Conservation (phyloP, 306 rosid species). For the Fragaria ananassa region DNA sequence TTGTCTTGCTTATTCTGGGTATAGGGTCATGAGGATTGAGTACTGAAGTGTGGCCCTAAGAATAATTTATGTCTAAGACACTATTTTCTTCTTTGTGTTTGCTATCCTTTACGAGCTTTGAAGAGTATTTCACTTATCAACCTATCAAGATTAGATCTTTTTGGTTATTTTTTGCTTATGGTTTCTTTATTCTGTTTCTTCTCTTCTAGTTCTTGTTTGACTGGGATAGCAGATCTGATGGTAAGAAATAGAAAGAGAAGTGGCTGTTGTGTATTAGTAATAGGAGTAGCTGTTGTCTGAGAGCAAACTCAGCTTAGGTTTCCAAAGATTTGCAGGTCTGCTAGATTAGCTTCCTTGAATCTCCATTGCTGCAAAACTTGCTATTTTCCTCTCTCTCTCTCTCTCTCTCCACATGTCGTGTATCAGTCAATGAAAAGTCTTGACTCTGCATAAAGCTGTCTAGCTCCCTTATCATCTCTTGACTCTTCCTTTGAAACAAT, state of each 20-base stretch:
- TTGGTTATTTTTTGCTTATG: background rate
- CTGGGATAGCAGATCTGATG: conserved; percentile 36
- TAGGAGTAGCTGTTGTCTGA: background rate
- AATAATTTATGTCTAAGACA: background rate
- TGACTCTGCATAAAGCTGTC: conserved; percentile 40
- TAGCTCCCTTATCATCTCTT: conserved; percentile 35
- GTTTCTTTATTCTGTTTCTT: background rate
- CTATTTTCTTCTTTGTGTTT: background rate
- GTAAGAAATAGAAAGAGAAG: conserved; percentile 30
- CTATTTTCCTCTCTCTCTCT: conserved; percentile 23
- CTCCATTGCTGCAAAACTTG: conserved; percentile 20
- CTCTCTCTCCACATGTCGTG: conserved; percentile 29
- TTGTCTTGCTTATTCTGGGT: conserved; percentile 11
- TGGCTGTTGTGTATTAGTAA: conserved; percentile 4
- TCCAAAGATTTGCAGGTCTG: conserved; percentile 10
- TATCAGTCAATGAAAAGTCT: conserved; percentile 20
- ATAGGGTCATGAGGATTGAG: conserved; percentile 4
- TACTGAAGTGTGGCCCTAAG: background rate
- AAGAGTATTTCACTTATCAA: conserved; percentile 14
- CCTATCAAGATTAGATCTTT: conserved; percentile 8
- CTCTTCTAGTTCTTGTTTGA: conserved; percentile 23
- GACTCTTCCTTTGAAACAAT: conserved; percentile 27
- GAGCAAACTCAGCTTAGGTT: conserved; percentile 16
- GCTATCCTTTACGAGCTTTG: conserved; percentile 25
- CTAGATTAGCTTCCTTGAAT: conserved; percentile 8